Percentiles rank a stretch among this genome's conserved stretches.
Conservation (phyloP, 192 early-diverging fungal genomes). For the Backusella luteola region DNA sequence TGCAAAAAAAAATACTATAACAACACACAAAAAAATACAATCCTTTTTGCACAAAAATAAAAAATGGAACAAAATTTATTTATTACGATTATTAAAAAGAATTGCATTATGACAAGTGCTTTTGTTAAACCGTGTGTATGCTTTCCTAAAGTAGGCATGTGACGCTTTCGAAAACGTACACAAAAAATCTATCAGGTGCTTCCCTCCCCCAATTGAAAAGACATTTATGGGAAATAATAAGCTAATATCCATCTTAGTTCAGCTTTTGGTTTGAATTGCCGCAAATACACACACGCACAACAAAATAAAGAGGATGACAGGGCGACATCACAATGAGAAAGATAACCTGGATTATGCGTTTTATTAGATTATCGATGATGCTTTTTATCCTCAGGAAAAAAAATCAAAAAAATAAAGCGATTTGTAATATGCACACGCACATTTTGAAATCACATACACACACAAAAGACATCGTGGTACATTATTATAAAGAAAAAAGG, state of each 20-base stretch:
- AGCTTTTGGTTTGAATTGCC: not conserved
- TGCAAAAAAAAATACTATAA: not conserved
- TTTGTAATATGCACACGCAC: not conserved
- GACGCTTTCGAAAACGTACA: not conserved
- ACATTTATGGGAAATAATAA: not conserved
- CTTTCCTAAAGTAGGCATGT: slow-evolving; percentile 12
- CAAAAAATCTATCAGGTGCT: not conserved
- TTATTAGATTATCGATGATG: not conserved
- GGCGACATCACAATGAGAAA: not conserved
- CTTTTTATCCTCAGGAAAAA: not conserved
- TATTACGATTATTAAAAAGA: not conserved
- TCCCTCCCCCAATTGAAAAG: not conserved
- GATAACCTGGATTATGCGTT: not conserved
- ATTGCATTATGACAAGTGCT: not conserved
- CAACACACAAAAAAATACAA: not conserved
- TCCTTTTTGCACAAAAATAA: not conserved
- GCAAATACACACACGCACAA: not conserved
- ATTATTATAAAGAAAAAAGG: not conserved
- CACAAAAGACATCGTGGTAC: not conserved
- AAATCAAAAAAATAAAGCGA: not conserved
- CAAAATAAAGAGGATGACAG: not conserved
- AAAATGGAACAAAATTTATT: not conserved
- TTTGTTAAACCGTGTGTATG: not conserved
- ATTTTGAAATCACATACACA: not conserved
- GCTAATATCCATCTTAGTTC: not conserved